Percentiles rank a stretch among this genome's conserved stretches.
Conservation (phyloP, 192 early-diverging fungal genomes). For the Entomortierella lignicola region DNA sequence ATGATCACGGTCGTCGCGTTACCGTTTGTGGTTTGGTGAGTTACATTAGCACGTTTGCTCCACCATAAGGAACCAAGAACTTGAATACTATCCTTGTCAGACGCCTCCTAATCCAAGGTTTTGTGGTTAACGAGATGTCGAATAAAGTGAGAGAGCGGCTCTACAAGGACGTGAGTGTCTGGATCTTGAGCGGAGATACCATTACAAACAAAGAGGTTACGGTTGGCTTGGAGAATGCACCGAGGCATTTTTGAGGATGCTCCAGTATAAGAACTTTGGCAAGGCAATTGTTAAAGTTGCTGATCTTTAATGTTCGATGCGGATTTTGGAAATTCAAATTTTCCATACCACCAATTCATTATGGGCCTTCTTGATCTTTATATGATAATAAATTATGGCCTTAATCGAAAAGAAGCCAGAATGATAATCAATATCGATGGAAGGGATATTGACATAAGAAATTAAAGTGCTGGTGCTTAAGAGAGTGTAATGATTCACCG, state of each 20-base stretch:
- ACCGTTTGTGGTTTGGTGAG: background rate
- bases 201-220: conserved; percentile 10
- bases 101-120: conserved; percentile 21
- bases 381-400: no score
- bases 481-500: no score
- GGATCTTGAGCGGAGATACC: conserved; percentile 27
- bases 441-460: no score
- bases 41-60: no score
- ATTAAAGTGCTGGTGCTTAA: no score
- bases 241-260: conserved; percentile 16
- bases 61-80: conserved; percentile 5
- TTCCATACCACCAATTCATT: no score
- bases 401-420: no score
- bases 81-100: conserved; percentile 2
- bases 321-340: no score
- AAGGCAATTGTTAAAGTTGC: conserved; percentile 23
- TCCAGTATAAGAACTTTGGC: conserved; percentile 24
- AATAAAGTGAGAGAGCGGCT: background rate
- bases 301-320: conserved; percentile 2
- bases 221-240: conserved; percentile 6
- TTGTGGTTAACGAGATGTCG: conserved; percentile 13
- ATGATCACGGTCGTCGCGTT: conserved; percentile 14
- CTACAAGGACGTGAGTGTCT: conserved; percentile 9
- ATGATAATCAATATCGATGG: no score
- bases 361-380: no score